These are phyloP conservation scores for Spinellus fusiger DNA, from an alignment of 192 early-diverging fungal genomes.

Conservation along the genomic window DNA sequence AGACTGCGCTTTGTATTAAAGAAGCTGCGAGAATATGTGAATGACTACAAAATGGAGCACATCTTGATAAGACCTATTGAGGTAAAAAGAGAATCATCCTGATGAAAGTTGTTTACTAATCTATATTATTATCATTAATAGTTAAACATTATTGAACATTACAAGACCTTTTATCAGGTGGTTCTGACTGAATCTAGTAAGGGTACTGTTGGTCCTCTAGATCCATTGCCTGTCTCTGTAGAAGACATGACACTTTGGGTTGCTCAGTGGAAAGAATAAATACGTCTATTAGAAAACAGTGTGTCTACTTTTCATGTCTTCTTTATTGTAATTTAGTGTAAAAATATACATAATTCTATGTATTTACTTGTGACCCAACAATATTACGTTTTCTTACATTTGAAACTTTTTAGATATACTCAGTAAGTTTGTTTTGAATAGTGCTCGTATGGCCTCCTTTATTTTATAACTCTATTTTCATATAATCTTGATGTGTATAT, in stretches of 20 bases:
- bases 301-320: too few species aligned
- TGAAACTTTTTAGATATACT: too few species aligned
- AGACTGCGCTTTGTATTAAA: conserved; percentile 45
- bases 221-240: not conserved
- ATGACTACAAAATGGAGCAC: conserved; percentile 70
- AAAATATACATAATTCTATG: too few species aligned
- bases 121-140: not conserved
- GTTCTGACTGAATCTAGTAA: conserved; percentile 6
- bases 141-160: conserved; percentile 17
- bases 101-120: not conserved
- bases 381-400: too few species aligned
- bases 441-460: too few species aligned
- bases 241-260: conserved; percentile 21
- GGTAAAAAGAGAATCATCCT: conserved; percentile 29
- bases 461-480: too few species aligned
- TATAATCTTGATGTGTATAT: too few species aligned
- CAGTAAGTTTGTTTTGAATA: too few species aligned
- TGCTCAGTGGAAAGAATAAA: conserved; percentile 19
- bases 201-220: conserved; percentile 5
- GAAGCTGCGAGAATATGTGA: conserved; percentile 65
- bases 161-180: conserved; percentile 10
- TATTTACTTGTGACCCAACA: too few species aligned
- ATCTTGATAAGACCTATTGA: conserved; percentile 67
- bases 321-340: too few species aligned
- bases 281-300: too few species aligned